Percentiles rank a stretch among this genome's conserved stretches.
These are phyloP conservation scores for Pythium aphanidermatum DNA, from an alignment of 352 stramenopile genomes.

Conservation along the genomic window DNA sequence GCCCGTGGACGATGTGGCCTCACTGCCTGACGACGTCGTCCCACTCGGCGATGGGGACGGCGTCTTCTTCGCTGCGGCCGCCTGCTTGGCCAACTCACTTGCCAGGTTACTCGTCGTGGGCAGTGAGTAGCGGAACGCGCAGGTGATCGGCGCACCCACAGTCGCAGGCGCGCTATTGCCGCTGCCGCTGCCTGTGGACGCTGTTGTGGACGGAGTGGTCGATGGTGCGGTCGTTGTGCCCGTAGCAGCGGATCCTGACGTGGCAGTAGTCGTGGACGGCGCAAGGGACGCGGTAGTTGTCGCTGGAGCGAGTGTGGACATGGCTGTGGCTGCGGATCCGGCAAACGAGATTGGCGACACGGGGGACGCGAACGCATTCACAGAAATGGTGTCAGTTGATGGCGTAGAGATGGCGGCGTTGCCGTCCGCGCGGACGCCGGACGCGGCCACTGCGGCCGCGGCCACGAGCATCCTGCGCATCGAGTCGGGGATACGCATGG, in stretches of 20 bases:
- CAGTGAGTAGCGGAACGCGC: constrained; percentile 24
- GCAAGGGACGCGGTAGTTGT: constrained; percentile 2
- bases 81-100: constrained; percentile 10
- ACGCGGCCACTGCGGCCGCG: constrained; percentile 3
- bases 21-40: background rate
- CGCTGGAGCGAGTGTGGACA: background rate
- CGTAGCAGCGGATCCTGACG: background rate
- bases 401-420: background rate
- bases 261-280: background rate
- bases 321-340: background rate
- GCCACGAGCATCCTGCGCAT: constrained; percentile 12
- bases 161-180: background rate
- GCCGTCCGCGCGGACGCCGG: constrained; percentile 6
- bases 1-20: background rate
- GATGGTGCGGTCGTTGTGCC: background rate
- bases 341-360: constrained; percentile 8
- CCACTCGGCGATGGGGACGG: background rate
- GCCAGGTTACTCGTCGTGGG: constrained; percentile 18
- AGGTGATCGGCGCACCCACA: constrained; percentile 11
- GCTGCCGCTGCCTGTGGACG: background rate
- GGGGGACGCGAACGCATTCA: constrained; percentile 7
- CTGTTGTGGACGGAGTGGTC: no score
- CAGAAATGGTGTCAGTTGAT: constrained; percentile 1
- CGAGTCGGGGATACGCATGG: constrained; percentile 11
- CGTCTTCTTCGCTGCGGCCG: constrained; percentile 7